Evolutionary conservation across 2,329 filamentous ascomycete species (phyloP).

Genomic region (Neonectria coccinea): DNA sequence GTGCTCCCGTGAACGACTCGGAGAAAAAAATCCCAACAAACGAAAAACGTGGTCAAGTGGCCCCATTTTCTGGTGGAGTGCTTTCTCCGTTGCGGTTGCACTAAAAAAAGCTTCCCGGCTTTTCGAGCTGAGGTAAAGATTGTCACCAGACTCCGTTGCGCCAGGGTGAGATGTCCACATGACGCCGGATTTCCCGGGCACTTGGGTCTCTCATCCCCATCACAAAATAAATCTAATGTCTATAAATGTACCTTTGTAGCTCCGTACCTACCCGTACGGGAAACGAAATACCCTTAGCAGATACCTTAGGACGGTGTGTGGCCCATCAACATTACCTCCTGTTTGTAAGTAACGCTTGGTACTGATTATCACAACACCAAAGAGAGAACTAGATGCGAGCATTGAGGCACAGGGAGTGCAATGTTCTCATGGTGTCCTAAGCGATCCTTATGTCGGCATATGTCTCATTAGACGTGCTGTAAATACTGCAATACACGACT

Average conservation of each 20-base stretch:
- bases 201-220: background rate
- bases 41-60: background rate
- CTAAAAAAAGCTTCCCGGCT: background rate
- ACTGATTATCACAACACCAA: background rate
- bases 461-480: too few species aligned
- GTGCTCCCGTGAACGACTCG: background rate
- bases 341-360: background rate
- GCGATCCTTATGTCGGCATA: too few species aligned
- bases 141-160: constrained; percentile 22
- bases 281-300: too few species aligned
- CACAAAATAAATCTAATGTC: background rate
- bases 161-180: constrained; percentile 21
- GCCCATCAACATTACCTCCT: background rate
- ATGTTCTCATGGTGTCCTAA: background rate
- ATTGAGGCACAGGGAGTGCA: background rate
- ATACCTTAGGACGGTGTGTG: background rate
- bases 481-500: too few species aligned
- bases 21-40: background rate
- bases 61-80: background rate
- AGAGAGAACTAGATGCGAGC: background rate
- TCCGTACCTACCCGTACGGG: background rate
- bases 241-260: background rate
- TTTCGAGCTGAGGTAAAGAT: background rate
- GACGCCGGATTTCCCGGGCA: constrained; percentile 21
- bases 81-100: background rate